phyloP scores from a whole-genome alignment of 345 rosid species.

The Brassica carinata region DNA sequence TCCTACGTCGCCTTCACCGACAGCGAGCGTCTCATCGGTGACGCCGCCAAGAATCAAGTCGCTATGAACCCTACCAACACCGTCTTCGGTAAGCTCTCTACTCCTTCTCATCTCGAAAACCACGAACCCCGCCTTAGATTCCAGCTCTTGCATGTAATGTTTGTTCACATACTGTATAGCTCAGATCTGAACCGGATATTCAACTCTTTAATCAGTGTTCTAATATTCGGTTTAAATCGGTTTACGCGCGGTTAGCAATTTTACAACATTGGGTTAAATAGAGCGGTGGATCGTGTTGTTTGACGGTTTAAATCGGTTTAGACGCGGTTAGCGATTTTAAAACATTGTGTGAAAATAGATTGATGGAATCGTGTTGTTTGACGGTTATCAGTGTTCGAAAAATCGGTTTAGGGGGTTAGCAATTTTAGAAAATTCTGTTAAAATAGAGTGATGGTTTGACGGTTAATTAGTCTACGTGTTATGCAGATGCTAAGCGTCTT shows the following conservation, averaged over 20 bases:
- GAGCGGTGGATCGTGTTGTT: no score
- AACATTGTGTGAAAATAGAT: no score
- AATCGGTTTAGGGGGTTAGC: no score
- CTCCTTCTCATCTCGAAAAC: not conserved
- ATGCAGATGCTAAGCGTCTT: constrained; percentile 53
- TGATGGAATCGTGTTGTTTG: constrained; percentile 30
- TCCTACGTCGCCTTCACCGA: constrained; percentile 72
- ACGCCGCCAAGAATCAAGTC: constrained; percentile 77
- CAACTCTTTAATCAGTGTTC: not conserved
- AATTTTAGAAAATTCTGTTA: no score
- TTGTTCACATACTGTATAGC: not conserved
- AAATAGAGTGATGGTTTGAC: no score
- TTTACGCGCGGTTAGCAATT: no score
- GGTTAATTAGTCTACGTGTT: no score
- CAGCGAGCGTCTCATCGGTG: constrained; percentile 61
- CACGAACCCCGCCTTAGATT: not conserved
- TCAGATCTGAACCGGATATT: not conserved
- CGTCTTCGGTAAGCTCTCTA: constrained; percentile 54
- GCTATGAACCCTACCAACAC: constrained; percentile 77
- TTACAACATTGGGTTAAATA: no score
- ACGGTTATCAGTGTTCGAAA: no score
- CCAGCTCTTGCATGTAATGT: constrained; percentile 35
- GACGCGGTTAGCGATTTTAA: no score
- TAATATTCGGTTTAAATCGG: no score
- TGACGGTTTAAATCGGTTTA: no score